Conservation (phyloP, 1,284 basidiomycete species). For the Ustilago cynodontis region DNA sequence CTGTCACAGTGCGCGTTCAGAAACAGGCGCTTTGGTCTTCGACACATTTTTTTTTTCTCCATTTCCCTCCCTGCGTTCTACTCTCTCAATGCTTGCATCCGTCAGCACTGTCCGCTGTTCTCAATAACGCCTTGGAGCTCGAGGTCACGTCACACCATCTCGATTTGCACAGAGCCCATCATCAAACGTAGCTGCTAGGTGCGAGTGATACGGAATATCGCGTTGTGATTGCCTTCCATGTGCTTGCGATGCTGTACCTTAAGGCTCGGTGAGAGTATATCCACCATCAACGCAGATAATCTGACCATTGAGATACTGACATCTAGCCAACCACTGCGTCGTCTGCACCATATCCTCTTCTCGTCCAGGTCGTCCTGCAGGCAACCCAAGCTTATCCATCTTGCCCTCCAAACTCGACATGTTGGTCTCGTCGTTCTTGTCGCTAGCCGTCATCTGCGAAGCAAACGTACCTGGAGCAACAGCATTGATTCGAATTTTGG, state of each 20-base stretch:
- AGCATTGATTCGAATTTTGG: slow-evolving; percentile 56
- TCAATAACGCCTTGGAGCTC: too few relatives aligned
- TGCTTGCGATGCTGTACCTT: slow-evolving; percentile 2
- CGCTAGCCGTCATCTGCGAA: slow-evolving; percentile 53
- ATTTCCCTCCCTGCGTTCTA: not conserved
- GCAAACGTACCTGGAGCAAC: slow-evolving; percentile 62
- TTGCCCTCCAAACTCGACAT: slow-evolving; percentile 47
- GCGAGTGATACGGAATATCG: not conserved
- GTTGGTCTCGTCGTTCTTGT: slow-evolving; percentile 47
- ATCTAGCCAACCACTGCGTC: slow-evolving; percentile 44
- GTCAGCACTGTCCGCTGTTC: slow-evolving; percentile 13
- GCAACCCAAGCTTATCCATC: slow-evolving; percentile 47
- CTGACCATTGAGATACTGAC: slow-evolving; percentile 55
- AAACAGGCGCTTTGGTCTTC: not conserved
- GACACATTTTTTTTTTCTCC: not conserved
- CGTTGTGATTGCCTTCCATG: not conserved
- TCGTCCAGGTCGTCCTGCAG: slow-evolving; percentile 54
- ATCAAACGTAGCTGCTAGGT: not conserved
- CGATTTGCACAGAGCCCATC: too few relatives aligned
- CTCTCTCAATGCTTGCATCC: too few relatives aligned
- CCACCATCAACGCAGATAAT: slow-evolving; percentile 57
- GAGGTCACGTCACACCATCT: not conserved
- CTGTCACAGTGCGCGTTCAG: slow-evolving; percentile 3
- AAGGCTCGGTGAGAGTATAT: slow-evolving; percentile 56
- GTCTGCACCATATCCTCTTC: slow-evolving; percentile 62